Base-by-base conservation (phyloP, 768 basidiomycete genomes). In the Lentinula sp. region DNA sequence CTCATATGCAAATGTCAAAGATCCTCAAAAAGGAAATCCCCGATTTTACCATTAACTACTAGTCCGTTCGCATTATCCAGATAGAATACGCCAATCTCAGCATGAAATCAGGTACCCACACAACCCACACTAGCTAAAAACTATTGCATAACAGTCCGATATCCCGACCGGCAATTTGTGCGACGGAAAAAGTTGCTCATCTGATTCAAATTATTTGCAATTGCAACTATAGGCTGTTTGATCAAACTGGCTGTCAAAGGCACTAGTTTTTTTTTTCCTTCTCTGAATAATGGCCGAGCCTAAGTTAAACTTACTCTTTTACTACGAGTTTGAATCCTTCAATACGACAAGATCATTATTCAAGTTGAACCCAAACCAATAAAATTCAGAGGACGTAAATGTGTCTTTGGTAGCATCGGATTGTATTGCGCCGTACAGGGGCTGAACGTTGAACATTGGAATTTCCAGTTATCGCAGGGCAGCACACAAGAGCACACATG, bases 11-110 rank as follows among this genome's bases (percentile, higher is more conserved):
- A 4, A 43, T n/a, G 13, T 43, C 16, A 43, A 43, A 43, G 31
- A 34, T 51, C 31, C 50, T 11, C 3, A 48, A 32, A 34, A 16
- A 16, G 34, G 34, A 8, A 35, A 51, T 15, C 15, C n/a, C 32
- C 34, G 50, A 51, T 51, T 16, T 23, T 23, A 23, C 8, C 8
- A 34, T 7, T 15, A 7, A 28, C 28, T 49, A 49, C 28, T 49
- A 49, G 46, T n/a, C 48, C 21, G 23, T 49, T 31, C 48, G 6
- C 48, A 18, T 50, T 52, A 52, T 34, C 51, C 32, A 52, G 51
- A 52, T 52, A 39, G 53, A 54, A 54, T 54, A 54, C 53, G 53
- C 53, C 53, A 54, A 54, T 54, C 53, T 54, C 53, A 54, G 10
- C 53, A 8, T 54, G 53, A 40, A 54, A 54, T 54, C 53, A 54